phyloP scores from a whole-genome alignment of 2,329 filamentous ascomycete species.

The Talaromyces sp. region DNA sequence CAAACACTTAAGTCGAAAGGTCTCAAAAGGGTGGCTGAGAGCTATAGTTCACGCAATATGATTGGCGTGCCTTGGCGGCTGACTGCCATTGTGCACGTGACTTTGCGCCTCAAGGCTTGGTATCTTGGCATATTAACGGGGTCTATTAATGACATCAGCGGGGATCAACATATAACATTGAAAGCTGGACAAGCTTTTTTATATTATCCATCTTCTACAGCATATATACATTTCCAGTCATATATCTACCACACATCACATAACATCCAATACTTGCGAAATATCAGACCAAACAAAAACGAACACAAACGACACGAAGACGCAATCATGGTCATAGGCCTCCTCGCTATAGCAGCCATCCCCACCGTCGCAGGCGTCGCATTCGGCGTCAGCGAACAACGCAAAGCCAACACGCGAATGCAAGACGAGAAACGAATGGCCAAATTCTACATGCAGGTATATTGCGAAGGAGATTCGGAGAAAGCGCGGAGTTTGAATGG shows the following conservation, averaged over 20 bases:
- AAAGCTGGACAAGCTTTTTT: not conserved
- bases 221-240: too few relatives aligned
- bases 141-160: not conserved
- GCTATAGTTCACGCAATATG: not conserved
- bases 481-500: constrained; percentile 40
- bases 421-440: constrained; percentile 46
- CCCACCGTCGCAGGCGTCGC: constrained; percentile 48
- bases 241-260: too few relatives aligned
- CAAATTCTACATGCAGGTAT: constrained; percentile 45
- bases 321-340: constrained; percentile 39
- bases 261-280: not conserved
- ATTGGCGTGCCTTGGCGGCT: constrained; percentile 6
- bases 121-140: not conserved
- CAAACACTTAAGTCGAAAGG: not conserved
- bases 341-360: constrained; percentile 39
- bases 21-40: not conserved
- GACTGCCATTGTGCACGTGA: not conserved
- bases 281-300: not conserved
- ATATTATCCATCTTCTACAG: too few relatives aligned
- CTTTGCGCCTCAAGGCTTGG: not conserved
- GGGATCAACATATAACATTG: not conserved
- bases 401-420: constrained; percentile 43
- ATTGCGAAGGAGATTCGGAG: constrained; percentile 33
- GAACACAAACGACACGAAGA: not conserved
- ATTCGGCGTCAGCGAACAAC: constrained; percentile 45